Conservation (phyloP, 108 stramenopile genomes). For the Nitzschia sp. region DNA sequence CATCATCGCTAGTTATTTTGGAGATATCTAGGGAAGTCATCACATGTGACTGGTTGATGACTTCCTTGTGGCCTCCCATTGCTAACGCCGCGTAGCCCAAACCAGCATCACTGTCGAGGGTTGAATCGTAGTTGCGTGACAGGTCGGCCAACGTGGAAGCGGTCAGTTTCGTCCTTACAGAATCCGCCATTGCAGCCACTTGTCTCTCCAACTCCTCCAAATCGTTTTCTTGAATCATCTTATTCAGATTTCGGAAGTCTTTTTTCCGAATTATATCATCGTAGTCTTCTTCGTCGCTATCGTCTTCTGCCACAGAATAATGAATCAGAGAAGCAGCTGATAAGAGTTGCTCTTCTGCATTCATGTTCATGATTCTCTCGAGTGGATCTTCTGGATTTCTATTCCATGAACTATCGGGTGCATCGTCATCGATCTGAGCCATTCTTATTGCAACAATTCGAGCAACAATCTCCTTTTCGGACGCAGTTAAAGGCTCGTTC, state of each 20-base stretch:
- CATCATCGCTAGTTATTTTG: slow-evolving; percentile 7
- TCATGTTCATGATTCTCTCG: slow-evolving; percentile 20
- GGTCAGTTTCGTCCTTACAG: slow-evolving; percentile 5
- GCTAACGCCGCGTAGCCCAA: slow-evolving; percentile 5
- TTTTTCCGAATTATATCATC: slow-evolving; percentile 5
- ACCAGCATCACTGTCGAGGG: background rate
- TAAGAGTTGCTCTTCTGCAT: background rate
- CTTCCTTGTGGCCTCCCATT: slow-evolving; percentile 15
- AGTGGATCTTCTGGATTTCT: slow-evolving; percentile 11
- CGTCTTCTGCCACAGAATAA: background rate
- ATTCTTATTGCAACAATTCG: slow-evolving; percentile 9
- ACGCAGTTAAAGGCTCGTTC: background rate
- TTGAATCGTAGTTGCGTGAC: background rate
- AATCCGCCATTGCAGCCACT: background rate
- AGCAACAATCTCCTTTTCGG: background rate
- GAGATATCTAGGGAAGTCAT: slow-evolving; percentile 13
- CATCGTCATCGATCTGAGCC: background rate
- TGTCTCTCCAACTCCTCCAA: slow-evolving; percentile 4
- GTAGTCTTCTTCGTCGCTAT: slow-evolving; percentile 5
- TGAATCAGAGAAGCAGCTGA: background rate
- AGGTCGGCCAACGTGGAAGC: slow-evolving; percentile 6
- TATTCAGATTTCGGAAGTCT: background rate
- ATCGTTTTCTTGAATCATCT: slow-evolving; percentile 17
- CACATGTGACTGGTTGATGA: background rate
- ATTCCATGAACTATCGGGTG: background rate